Percentiles rank a stretch among this genome's conserved stretches.
These are phyloP conservation scores for Chaetomiaceae sp. DNA, from an alignment of 2,329 filamentous ascomycete species.

Conservation along the genomic window DNA sequence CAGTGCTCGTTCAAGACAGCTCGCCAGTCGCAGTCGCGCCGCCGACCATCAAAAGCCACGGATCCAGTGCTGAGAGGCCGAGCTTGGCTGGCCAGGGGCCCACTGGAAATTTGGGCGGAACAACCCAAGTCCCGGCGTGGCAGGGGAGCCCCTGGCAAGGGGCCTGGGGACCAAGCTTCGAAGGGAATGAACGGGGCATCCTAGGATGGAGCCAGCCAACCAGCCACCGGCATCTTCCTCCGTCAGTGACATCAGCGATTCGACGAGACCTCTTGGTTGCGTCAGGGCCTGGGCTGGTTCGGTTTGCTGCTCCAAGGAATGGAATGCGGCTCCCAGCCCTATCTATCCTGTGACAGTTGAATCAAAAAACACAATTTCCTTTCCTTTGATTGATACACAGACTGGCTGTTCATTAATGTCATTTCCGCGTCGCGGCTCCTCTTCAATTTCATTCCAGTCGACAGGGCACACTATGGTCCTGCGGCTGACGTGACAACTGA, in stretches of 20 bases:
- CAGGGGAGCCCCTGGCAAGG: not conserved
- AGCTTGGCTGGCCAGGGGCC: not conserved
- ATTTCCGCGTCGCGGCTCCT: too few relatives aligned
- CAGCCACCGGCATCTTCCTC: conserved; percentile 11
- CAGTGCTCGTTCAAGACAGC: conserved; percentile 21
- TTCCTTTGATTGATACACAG: too few relatives aligned
- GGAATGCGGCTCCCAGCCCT: not conserved
- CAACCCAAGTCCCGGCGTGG: conserved; percentile 18
- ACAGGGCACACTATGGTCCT: too few relatives aligned
- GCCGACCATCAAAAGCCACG: conserved; percentile 17
- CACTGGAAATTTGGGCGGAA: conserved; percentile 20
- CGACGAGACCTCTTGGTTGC: conserved; percentile 6
- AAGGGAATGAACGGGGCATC: too few relatives aligned
- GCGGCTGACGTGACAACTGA: not conserved
- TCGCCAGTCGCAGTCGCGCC: conserved; percentile 23
- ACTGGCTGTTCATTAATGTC: too few relatives aligned
- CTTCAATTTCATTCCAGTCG: too few relatives aligned
- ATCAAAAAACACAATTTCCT: too few relatives aligned
- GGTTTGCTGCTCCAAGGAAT: not conserved
- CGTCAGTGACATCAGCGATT: conserved; percentile 22
- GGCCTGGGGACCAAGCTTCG: conserved; percentile 16
- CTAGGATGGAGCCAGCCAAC: not conserved
- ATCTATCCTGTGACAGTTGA: too few relatives aligned
- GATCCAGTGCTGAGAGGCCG: conserved; percentile 14
- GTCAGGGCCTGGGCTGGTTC: too few relatives aligned